Conservation (phyloP, 2,329 filamentous ascomycete species). For the Colletotrichum phormii region DNA sequence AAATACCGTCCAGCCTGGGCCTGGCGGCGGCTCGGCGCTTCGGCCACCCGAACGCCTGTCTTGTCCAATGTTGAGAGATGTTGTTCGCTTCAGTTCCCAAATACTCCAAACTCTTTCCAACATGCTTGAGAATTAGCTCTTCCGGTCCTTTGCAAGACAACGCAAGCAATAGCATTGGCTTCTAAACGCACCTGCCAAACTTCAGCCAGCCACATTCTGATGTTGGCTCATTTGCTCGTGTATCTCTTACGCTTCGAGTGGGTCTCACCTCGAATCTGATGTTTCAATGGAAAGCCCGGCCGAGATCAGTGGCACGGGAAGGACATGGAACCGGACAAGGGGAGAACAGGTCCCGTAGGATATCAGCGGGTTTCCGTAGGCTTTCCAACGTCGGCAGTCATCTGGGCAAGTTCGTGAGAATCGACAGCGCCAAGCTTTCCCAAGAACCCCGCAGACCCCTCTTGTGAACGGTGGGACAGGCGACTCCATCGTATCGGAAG, state of each 20-base stretch:
- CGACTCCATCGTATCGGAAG: constrained; percentile 31
- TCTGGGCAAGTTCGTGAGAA: not conserved
- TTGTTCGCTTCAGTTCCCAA: not conserved
- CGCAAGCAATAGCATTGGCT: not conserved
- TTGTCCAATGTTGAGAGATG: not conserved
- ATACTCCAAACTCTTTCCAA: not conserved
- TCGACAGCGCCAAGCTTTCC: constrained; percentile 31
- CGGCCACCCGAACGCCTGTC: not conserved
- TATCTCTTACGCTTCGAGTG: not conserved
- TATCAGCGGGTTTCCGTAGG: not conserved
- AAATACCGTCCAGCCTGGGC: not conserved
- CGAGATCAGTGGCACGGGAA: not conserved
- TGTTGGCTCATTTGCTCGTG: not conserved
- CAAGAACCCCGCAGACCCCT: constrained; percentile 24
- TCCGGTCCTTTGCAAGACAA: not conserved
- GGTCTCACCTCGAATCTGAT: not conserved
- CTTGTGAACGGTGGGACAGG: constrained; percentile 26
- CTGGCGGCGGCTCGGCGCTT: not conserved
- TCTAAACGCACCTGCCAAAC: not conserved
- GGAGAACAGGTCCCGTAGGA: not conserved
- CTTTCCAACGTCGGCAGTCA: not conserved
- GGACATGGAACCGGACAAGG: not conserved
- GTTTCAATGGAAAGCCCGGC: not conserved
- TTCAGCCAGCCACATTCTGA: not conserved
- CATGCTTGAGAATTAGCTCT: not conserved